These are phyloP conservation scores for Linum usitatissimum DNA, from an alignment of 345 rosid genomes.

Conservation along the genomic window DNA sequence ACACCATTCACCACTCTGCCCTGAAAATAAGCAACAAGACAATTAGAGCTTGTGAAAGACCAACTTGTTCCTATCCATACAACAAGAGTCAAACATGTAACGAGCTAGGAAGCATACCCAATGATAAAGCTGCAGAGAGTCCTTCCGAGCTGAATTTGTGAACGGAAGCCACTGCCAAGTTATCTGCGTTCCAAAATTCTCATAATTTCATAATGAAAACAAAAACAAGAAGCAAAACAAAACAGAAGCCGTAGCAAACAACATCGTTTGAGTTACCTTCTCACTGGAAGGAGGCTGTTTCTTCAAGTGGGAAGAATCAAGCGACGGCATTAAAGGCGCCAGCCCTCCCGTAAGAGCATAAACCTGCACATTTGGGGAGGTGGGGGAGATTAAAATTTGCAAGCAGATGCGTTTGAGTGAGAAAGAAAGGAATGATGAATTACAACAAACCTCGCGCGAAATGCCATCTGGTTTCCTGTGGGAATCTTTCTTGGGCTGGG, in stretches of 20 bases:
- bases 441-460: conserved; percentile 73
- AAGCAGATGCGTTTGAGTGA: background rate
- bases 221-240: background rate
- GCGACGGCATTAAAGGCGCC: conserved; percentile 93
- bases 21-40: conserved; percentile 26
- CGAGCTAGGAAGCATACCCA: conserved; percentile 42
- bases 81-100: background rate
- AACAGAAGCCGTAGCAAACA: background rate
- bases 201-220: conserved; percentile 8
- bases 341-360: conserved; percentile 95
- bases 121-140: conserved; percentile 76
- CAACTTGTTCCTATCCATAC: background rate
- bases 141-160: conserved; percentile 73
- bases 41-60: background rate
- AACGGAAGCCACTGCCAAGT: conserved; percentile 90
- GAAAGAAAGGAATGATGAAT: background rate
- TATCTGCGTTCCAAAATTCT: conserved; percentile 33
- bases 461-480: conserved; percentile 96
- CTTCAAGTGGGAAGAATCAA: conserved; percentile 61
- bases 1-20: conserved; percentile 82
- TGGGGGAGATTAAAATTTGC: background rate
- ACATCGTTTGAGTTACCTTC: conserved; percentile 44
- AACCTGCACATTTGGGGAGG: conserved; percentile 58
- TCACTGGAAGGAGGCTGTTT: conserved; percentile 68
- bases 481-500: conserved; percentile 75